A percentile compares a stretch with the other conserved stretches of the same genome.
These are phyloP conservation scores for Aspergillus pseudoterreus DNA, from an alignment of 2,329 filamentous ascomycete species.

Conservation along the genomic window DNA sequence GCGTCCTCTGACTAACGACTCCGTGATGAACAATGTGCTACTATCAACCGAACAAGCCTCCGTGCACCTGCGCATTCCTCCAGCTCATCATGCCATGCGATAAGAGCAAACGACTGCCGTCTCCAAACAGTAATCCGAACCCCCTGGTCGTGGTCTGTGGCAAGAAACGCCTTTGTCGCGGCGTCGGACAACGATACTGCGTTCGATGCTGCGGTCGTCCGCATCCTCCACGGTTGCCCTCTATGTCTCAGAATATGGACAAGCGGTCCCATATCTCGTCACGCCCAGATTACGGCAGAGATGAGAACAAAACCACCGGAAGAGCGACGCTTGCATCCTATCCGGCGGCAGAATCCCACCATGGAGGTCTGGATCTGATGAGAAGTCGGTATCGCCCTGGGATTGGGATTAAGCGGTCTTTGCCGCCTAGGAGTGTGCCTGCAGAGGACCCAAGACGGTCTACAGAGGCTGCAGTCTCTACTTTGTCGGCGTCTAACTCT, in stretches of 20 bases:
- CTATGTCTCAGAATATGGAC: neutral
- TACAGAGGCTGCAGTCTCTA: too few species aligned
- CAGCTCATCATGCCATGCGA: slow-evolving; percentile 19
- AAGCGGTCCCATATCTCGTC: too few species aligned
- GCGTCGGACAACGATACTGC: slow-evolving; percentile 4
- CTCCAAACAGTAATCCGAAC: slow-evolving; percentile 9
- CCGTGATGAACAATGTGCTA: slow-evolving; percentile 9
- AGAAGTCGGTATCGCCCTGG: neutral
- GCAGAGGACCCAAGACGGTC: neutral
- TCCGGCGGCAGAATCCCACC: neutral
- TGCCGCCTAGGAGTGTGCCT: neutral
- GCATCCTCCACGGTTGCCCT: neutral
- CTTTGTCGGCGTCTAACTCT: neutral
- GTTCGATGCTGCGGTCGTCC: neutral
- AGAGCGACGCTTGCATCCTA: too few species aligned
- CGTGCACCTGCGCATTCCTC: slow-evolving; percentile 17
- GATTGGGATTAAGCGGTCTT: neutral
- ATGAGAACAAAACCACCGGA: too few species aligned
- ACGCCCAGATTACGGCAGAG: too few species aligned
- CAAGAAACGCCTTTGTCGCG: neutral
- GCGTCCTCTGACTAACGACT: too few species aligned
- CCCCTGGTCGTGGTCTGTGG: slow-evolving; percentile 12
- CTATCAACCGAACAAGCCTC: slow-evolving; percentile 17
- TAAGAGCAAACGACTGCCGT: slow-evolving; percentile 3
- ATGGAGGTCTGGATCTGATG: neutral